phyloP scores from a whole-genome alignment of 2,329 filamentous ascomycete species.

The Cladosporium oxysporum region DNA sequence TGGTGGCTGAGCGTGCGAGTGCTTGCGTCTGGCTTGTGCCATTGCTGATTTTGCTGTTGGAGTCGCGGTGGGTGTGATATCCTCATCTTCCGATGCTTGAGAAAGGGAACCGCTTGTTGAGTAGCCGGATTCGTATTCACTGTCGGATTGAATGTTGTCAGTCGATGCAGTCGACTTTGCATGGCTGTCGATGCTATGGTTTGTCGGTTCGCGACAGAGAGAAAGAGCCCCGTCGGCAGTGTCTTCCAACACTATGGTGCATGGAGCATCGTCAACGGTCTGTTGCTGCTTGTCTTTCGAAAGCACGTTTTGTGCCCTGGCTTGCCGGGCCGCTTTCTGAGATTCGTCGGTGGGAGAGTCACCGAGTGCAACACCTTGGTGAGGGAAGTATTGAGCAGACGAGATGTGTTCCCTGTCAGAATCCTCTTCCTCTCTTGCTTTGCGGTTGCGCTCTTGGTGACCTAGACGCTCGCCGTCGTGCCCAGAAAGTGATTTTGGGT shows the following conservation, averaged over 20 bases:
- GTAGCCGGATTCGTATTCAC: conserved; percentile 38
- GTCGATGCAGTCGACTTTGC: conserved; percentile 41
- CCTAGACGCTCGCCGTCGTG: conserved; percentile 25
- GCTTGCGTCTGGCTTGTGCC: conserved; percentile 38
- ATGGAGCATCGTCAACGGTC: conserved; percentile 57
- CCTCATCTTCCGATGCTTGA: conserved; percentile 57
- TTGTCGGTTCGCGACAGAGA: conserved; percentile 20
- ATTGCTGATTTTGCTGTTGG: conserved; percentile 31
- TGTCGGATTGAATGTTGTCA: conserved; percentile 40
- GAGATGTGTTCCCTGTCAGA: conserved; percentile 84
- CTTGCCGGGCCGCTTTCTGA: conserved; percentile 4
- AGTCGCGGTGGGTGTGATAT: conserved; percentile 50
- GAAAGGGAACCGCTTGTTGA: conserved; percentile 50
- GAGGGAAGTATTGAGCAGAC: conserved; percentile 80
- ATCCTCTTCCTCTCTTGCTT: conserved; percentile 44
- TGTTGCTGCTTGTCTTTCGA: conserved; percentile 25
- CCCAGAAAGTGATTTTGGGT: conserved; percentile 32
- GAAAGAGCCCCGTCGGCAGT: conserved; percentile 61
- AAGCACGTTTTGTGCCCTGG: conserved; percentile 24
- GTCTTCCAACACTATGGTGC: conserved; percentile 61
- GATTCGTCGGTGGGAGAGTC: conserved; percentile 35
- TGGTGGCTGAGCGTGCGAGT: conserved; percentile 35
- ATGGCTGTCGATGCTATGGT: not conserved
- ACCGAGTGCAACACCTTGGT: conserved; percentile 59
- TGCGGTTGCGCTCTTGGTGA: conserved; percentile 18